Evolutionary conservation across 345 rosid genomes (phyloP).

Genomic region (Citrus maxima): DNA sequence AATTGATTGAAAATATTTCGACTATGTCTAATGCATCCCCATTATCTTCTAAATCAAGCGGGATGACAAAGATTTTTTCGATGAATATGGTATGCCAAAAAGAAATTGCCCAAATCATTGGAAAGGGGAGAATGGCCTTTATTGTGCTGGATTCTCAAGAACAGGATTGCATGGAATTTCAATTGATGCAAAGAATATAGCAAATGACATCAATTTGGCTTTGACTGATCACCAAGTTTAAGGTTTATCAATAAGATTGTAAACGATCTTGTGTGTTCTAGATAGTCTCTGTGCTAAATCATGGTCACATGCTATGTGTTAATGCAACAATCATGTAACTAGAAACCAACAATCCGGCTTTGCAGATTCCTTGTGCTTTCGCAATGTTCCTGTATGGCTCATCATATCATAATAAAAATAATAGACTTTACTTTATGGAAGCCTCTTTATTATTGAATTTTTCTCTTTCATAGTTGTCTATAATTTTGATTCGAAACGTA

Average conservation of each 20-base stretch:
- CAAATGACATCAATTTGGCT: conserved; percentile 25
- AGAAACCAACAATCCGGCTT: background rate
- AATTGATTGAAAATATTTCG: no score
- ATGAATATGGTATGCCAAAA: conserved; percentile 42
- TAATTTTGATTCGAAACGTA: no score
- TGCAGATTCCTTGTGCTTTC: background rate
- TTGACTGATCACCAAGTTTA: background rate
- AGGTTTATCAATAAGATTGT: background rate
- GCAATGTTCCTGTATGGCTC: background rate
- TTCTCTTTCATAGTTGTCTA: no score
- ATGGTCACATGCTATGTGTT: background rate
- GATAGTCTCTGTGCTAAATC: background rate
- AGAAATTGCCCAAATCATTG: conserved; percentile 32
- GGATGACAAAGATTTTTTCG: conserved; percentile 33
- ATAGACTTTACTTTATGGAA: background rate
- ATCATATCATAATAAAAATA: background rate
- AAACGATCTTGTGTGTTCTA: background rate
- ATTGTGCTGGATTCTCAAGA: conserved; percentile 46
- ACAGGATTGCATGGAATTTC: conserved; percentile 47
- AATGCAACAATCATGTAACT: background rate
- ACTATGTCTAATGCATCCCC: background rate
- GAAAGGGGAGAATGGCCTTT: conserved; percentile 56
- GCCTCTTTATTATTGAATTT: no score
- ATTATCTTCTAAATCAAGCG: background rate
- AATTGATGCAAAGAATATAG: conserved; percentile 41